Conservation (phyloP, 805 yeast genomes). For the Candida peoriensis region DNA sequence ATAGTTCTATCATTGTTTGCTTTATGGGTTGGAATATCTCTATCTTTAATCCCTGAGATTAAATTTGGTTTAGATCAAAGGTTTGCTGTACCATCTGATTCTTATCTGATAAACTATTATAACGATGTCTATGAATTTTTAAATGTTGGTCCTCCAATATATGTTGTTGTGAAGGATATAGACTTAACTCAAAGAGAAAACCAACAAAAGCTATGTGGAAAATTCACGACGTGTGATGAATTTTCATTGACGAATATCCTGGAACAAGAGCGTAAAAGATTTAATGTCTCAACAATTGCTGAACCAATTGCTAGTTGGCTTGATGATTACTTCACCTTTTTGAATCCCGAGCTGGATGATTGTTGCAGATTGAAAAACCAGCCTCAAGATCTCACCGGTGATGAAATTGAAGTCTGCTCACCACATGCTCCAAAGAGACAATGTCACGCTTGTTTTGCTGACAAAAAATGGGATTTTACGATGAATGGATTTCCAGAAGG, state of each 20-base stretch:
- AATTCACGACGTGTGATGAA: conserved; percentile 78
- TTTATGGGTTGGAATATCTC: conserved; percentile 60
- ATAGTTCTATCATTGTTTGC: conserved; percentile 50
- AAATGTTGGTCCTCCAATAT: conserved; percentile 89
- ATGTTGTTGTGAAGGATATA: conserved; percentile 68
- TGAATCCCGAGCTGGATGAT: conserved; percentile 80
- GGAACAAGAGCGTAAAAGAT: conserved; percentile 77
- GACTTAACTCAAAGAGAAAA: conserved; percentile 55
- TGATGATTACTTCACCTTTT: conserved; percentile 83
- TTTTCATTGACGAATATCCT: conserved; percentile 73
- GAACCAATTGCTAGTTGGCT: conserved; percentile 92
- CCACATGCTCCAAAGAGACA: conserved; percentile 62
- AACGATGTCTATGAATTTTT: conserved; percentile 67
- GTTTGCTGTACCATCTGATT: conserved; percentile 77
- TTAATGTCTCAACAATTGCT: conserved; percentile 56
- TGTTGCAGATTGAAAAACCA: conserved; percentile 77
- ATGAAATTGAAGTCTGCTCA: conserved; percentile 52
- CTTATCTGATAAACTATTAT: conserved; percentile 79
- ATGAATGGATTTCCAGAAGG: conserved; percentile 85
- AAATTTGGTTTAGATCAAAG: conserved; percentile 85
- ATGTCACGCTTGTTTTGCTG: conserved; percentile 69
- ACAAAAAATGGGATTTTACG: conserved; percentile 58
- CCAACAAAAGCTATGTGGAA: conserved; percentile 81
- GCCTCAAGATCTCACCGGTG: no score
- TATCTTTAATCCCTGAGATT: conserved; percentile 64